Conservation (phyloP, 2,329 filamentous ascomycete genomes). For the Phyllosticta capitalensis region DNA sequence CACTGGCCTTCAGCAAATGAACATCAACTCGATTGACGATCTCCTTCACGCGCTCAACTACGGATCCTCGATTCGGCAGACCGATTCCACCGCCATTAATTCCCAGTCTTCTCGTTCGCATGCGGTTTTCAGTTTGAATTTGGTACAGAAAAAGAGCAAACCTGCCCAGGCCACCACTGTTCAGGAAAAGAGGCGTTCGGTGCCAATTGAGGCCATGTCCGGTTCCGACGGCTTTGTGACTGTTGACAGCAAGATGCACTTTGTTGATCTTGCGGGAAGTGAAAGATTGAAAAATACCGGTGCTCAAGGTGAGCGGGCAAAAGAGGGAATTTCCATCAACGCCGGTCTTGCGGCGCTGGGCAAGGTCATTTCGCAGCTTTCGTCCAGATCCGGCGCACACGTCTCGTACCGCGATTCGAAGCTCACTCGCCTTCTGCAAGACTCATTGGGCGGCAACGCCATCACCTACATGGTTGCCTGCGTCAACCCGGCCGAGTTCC, state of each 20-base stretch:
- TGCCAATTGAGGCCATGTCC: slow-evolving; percentile 72
- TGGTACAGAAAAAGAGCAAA: slow-evolving; percentile 72
- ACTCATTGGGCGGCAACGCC: slow-evolving; percentile 91
- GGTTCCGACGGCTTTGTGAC: slow-evolving; percentile 60
- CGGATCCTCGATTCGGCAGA: slow-evolving; percentile 89
- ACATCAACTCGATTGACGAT: slow-evolving; percentile 86
- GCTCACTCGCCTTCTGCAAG: slow-evolving; percentile 86
- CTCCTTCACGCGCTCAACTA: slow-evolving; percentile 82
- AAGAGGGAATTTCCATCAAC: slow-evolving; percentile 97
- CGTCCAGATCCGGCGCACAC: slow-evolving; percentile 77
- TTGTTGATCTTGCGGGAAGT: slow-evolving; percentile 94
- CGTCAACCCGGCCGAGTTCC: slow-evolving; percentile 92
- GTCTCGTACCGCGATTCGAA: slow-evolving; percentile 98
- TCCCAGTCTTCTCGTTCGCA: slow-evolving; percentile 96
- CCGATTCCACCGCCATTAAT: slow-evolving; percentile 93
- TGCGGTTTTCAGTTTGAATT: slow-evolving; percentile 90
- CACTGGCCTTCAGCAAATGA: slow-evolving; percentile 78
- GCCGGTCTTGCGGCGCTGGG: slow-evolving; percentile 87
- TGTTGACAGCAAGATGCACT: slow-evolving; percentile 96
- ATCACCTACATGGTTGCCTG: slow-evolving; percentile 99
- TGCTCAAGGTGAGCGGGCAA: slow-evolving; percentile 86
- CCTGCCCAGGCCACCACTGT: slow-evolving; percentile 35
- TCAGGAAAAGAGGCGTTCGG: slow-evolving; percentile 75
- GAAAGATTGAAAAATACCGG: slow-evolving; percentile 96
- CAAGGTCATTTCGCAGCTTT: slow-evolving; percentile 97